Base-by-base conservation (phyloP, 2,329 filamentous ascomycete species). In the Microcyclospora pomicola region DNA sequence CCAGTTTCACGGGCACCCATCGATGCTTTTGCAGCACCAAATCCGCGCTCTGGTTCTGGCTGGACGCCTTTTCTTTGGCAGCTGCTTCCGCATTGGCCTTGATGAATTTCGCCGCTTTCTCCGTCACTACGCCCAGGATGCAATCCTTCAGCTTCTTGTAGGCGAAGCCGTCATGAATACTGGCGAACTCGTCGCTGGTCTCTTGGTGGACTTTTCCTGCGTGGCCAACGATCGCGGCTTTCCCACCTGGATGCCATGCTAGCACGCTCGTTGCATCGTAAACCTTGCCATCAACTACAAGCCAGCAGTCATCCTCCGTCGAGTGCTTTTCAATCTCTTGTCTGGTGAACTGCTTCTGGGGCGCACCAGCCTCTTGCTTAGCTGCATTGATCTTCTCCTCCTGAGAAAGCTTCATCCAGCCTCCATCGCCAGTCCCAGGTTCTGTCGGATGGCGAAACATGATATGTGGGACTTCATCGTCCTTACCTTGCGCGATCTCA, bases 291-390 rank as follows among this genome's bases (percentile, higher is more conserved):
- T 71, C 64, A 3, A 72, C 56, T 0, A 71, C 64, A n/a, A 73
- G 59, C 69, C 69, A 72, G 45, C 68, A 69, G 42, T 72, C 67
- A 14, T 64, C 51, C 33, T 65, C 59, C 5, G 46, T 61, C 27
- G 62, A 56, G 42, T 72, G 69, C 38, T 65, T 71, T 48, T 71
- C 68, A 30, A 73, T 67, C 49, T 72, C 68, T 35, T 71, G 55
- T 3, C 68, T 54, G 0, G 68, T 72, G 42, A 72, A 72, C 39
- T 70, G 60, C 42, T 69, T 71, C 43, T 65, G 54, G 0, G 68
- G 67, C 0, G 60, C 57, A 2, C 61, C 59, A 2, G 58, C 59
- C 33, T 65, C 54, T 31, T 66, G 64, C 44, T 67, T 67, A 2
- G 59, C 61, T 6, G 54, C 55, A 10, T 61, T 61, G 9, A 71